phyloP scores from a whole-genome alignment of 164 flowering plant species.

The Vitis cinerea region DNA sequence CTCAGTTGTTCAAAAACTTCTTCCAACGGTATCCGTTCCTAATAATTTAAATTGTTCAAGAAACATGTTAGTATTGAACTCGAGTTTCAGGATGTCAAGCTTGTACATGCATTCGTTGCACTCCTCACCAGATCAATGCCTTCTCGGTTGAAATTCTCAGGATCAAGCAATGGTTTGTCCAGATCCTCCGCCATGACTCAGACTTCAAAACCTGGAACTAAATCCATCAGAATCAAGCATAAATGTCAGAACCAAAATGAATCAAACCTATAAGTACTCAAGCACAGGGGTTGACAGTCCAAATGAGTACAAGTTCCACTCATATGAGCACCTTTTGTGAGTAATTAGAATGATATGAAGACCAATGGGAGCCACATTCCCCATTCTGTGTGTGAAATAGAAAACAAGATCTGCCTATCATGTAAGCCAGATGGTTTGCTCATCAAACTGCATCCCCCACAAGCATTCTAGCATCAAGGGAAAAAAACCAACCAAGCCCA shows the following conservation, averaged over 20 bases:
- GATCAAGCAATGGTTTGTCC: slow-evolving; percentile 66
- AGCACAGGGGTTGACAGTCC: background rate
- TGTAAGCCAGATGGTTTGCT: background rate
- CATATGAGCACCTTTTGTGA: background rate
- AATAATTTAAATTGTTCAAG: slow-evolving; percentile 6
- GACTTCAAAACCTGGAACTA: slow-evolving; percentile 16
- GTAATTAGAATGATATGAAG: background rate
- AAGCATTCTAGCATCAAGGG: background rate
- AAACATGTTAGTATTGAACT: background rate
- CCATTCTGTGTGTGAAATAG: too few species aligned
- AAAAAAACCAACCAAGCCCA: background rate
- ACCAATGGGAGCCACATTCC: background rate
- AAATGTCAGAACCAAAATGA: slow-evolving; percentile 11
- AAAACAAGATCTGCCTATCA: background rate
- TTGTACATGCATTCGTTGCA: background rate
- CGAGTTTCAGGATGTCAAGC: background rate
- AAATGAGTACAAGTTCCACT: background rate
- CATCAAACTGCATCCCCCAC: background rate
- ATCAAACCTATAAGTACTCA: slow-evolving; percentile 1
- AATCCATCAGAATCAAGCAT: slow-evolving; percentile 4
- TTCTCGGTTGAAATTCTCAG: slow-evolving; percentile 70
- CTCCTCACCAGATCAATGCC: slow-evolving; percentile 78
- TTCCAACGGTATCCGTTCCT: slow-evolving; percentile 75
- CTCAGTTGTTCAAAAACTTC: slow-evolving; percentile 77
- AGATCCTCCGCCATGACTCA: slow-evolving; percentile 58